These are phyloP conservation scores for Clitoria ternatea DNA, from an alignment of 306 rosid species.

Conservation along the genomic window DNA sequence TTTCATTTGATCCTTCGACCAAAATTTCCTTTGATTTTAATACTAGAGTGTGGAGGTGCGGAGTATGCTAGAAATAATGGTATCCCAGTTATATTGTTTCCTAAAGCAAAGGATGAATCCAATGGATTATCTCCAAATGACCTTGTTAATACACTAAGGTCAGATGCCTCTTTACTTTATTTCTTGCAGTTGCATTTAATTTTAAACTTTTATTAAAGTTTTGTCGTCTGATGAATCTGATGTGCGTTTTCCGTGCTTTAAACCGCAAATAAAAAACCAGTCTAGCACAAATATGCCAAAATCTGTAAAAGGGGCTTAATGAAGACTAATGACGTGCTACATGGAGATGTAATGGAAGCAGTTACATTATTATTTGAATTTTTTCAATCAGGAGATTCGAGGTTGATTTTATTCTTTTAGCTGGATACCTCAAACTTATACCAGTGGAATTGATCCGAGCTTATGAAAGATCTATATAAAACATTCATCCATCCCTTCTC, in stretches of 20 bases:
- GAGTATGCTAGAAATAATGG: too few relatives aligned
- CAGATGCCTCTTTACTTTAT: constrained; percentile 7
- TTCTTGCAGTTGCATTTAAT: constrained; percentile 15
- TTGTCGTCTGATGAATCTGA: background rate
- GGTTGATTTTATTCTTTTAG: too few relatives aligned
- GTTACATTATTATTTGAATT: constrained; percentile 40
- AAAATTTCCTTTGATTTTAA: too few relatives aligned
- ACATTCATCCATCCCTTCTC: constrained; percentile 90
- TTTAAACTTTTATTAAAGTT: background rate
- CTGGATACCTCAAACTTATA: constrained; percentile 82
- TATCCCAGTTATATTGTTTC: too few relatives aligned
- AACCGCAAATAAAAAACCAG: background rate
- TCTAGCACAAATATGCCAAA: background rate
- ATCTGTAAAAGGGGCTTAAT: background rate
- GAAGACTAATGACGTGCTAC: background rate
- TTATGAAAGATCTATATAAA: constrained; percentile 58
- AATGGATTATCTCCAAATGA: constrained; percentile 53
- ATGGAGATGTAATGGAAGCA: background rate
- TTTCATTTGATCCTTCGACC: too few relatives aligned
- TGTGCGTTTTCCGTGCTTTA: background rate
- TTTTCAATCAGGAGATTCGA: too few relatives aligned
- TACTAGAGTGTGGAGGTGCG: too few relatives aligned
- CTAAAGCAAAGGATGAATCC: too few relatives aligned
- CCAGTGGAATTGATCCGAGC: constrained; percentile 69
- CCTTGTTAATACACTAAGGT: constrained; percentile 62